Evolutionary conservation across 2,329 filamentous ascomycete genomes (phyloP).

Genomic region (Pseudocercospora cruenta): DNA sequence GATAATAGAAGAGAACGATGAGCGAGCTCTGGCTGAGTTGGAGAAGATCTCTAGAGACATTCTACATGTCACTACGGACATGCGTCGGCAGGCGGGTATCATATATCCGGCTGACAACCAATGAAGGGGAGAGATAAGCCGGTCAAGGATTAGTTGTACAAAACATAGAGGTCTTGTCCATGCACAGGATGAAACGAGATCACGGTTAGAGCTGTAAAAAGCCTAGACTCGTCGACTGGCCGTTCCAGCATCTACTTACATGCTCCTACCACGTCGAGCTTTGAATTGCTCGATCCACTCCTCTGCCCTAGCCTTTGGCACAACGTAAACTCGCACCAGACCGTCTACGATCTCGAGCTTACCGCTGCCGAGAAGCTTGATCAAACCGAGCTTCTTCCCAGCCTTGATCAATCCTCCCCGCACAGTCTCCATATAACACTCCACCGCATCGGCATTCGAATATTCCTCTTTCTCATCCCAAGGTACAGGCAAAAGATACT

Average conservation of each 20-base stretch:
- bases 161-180: background rate
- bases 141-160: constrained; percentile 1
- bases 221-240: background rate
- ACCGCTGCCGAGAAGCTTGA: constrained; percentile 73
- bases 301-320: constrained; percentile 71
- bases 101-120: constrained; percentile 45
- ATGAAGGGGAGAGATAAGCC: constrained; percentile 6
- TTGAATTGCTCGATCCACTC: constrained; percentile 88
- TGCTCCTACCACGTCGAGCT: constrained; percentile 51
- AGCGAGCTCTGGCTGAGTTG: constrained; percentile 41
- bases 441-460: constrained; percentile 62
- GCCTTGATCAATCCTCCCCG: constrained; percentile 83
- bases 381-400: constrained; percentile 78
- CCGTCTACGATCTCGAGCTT: constrained; percentile 88
- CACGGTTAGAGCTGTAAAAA: background rate
- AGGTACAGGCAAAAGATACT: constrained; percentile 82
- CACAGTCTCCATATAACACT: constrained; percentile 86
- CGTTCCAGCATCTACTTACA: background rate
- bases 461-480: constrained; percentile 79
- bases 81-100: constrained; percentile 50
- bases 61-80: constrained; percentile 47
- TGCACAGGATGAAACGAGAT: background rate
- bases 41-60: constrained; percentile 49
- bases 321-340: constrained; percentile 77
- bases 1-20: constrained; percentile 47